These are phyloP conservation scores for Phytopythium montanum DNA, from an alignment of 352 stramenopile species.

Conservation along the genomic window DNA sequence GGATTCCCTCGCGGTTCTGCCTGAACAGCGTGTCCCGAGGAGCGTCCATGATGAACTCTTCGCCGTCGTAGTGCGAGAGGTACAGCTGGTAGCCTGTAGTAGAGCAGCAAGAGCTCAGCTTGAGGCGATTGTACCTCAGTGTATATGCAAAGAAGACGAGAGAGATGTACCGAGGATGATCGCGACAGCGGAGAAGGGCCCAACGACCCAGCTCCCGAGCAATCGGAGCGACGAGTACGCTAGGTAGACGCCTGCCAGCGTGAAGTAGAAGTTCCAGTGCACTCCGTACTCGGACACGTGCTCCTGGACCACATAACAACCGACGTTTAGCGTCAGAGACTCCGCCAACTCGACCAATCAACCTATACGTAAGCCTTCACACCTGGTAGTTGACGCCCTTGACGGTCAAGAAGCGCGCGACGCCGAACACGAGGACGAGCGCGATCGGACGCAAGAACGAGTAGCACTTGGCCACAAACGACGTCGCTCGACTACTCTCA, in stretches of 20 bases:
- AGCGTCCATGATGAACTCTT: conserved; percentile 76
- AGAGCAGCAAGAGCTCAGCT: not conserved
- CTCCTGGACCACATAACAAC: conserved; percentile 39
- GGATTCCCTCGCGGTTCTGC: conserved; percentile 95
- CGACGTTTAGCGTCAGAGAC: not conserved
- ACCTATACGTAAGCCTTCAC: not conserved
- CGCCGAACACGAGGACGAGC: conserved; percentile 62
- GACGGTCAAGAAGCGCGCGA: conserved; percentile 69
- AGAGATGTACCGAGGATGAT: conserved; percentile 35
- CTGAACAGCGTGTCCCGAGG: conserved; percentile 76
- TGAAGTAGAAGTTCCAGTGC: conserved; percentile 99
- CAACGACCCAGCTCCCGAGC: conserved; percentile 43
- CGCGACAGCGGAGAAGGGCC: conserved; percentile 32
- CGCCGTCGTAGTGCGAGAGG: conserved; percentile 60
- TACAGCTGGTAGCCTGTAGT: conserved; percentile 79
- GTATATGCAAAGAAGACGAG: not conserved
- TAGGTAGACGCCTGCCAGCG: conserved; percentile 84
- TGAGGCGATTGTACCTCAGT: conserved; percentile 9
- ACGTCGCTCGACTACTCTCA: not conserved
- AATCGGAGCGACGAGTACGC: conserved; percentile 53
- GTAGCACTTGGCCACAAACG: conserved; percentile 31
- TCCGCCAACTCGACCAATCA: not conserved
- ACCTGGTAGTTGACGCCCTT: conserved; percentile 88
- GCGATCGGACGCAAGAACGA: conserved; percentile 66
- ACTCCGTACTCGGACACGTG: conserved; percentile 98